phyloP scores from a whole-genome alignment of 2,329 filamentous ascomycete species.

The Rosellinia necatrix region DNA sequence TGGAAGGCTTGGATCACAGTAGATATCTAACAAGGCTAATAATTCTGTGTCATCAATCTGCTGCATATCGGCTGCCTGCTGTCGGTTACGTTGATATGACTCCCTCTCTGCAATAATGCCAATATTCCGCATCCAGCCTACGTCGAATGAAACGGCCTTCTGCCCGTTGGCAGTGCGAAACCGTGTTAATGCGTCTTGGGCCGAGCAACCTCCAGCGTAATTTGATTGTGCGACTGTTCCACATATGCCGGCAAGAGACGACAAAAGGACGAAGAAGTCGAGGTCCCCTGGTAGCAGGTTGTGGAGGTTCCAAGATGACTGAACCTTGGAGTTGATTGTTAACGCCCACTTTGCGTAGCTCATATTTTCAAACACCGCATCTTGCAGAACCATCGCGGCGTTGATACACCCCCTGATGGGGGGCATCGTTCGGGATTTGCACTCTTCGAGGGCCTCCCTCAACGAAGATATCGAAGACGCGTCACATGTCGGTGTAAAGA shows the following conservation, averaged over 20 bases:
- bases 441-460: constrained; percentile 22
- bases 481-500: constrained; percentile 32
- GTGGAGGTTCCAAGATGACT: constrained; percentile 33
- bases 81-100: constrained; percentile 19
- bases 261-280: constrained; percentile 39
- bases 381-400: constrained; percentile 47
- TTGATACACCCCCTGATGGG: constrained; percentile 51
- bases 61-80: constrained; percentile 24
- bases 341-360: constrained; percentile 33
- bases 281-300: constrained; percentile 29
- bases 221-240: constrained; percentile 35
- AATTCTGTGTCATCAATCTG: constrained; percentile 33
- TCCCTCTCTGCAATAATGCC: constrained; percentile 35
- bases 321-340: constrained; percentile 34
- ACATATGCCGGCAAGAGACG: constrained; percentile 34
- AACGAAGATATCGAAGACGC: constrained; percentile 28
- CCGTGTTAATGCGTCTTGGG: constrained; percentile 35
- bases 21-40: constrained; percentile 29
- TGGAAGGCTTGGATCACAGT: constrained; percentile 28
- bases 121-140: constrained; percentile 37
- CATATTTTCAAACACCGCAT: constrained; percentile 37
- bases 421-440: constrained; percentile 24
- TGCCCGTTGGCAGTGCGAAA: constrained; percentile 29
- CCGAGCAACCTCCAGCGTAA: constrained; percentile 35
- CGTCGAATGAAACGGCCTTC: constrained; percentile 33